phyloP scores from a whole-genome alignment of 306 rosid genomes.

The Mucuna pruriens region DNA sequence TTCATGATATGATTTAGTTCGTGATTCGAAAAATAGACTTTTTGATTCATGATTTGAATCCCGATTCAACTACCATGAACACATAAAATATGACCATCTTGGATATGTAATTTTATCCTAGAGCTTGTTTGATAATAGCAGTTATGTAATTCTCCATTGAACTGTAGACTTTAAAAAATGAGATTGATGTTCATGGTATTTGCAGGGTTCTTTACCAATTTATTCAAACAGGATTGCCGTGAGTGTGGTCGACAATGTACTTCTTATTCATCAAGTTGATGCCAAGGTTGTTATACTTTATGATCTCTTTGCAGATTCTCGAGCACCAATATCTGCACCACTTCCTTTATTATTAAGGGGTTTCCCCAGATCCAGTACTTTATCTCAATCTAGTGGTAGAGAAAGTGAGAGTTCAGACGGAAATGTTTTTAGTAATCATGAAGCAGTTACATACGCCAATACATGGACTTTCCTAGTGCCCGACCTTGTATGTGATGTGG shows the following conservation, averaged over 20 bases:
- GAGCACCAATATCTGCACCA: constrained; percentile 96
- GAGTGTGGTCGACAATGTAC: constrained; percentile 92
- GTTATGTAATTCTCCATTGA: constrained; percentile 22
- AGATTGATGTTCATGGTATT: constrained; percentile 44
- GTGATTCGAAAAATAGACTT: too few species aligned
- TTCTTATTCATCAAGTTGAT: constrained; percentile 95
- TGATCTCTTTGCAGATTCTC: constrained; percentile 84
- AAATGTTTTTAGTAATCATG: constrained; percentile 54
- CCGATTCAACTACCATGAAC: too few species aligned
- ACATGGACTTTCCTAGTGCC: constrained; percentile 88
- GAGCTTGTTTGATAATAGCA: constrained; percentile 31
- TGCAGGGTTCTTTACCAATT: constrained; percentile 96
- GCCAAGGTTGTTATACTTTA: constrained; percentile 96
- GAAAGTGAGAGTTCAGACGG: constrained; percentile 59
- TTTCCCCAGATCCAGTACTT: constrained; percentile 62
- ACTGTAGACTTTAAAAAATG: constrained; percentile 10
- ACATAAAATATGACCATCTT: constrained; percentile 4
- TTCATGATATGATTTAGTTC: too few species aligned
- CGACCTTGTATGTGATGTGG: constrained; percentile 80
- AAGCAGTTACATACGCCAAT: constrained; percentile 68
- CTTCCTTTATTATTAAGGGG: constrained; percentile 91
- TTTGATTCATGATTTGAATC: too few species aligned
- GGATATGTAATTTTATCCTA: constrained; percentile 14
- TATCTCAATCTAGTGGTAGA: constrained; percentile 63
- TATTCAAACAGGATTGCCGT: constrained; percentile 88